Conservation (phyloP, 2,329 filamentous ascomycete genomes). For the Orbilia brochopaga region DNA sequence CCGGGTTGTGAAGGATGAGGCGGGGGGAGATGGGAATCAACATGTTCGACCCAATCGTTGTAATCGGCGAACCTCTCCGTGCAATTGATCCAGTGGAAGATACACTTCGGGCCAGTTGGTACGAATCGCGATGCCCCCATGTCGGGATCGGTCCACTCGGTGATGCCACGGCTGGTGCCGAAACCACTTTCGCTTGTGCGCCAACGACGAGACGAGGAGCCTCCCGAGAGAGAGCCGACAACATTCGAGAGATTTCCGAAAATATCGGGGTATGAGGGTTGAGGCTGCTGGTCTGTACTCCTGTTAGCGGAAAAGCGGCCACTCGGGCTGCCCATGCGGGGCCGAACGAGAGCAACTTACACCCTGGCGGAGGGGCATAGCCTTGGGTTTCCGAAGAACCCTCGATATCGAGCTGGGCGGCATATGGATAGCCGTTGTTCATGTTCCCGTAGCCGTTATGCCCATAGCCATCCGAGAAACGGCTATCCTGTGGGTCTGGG, state of each 20-base stretch:
- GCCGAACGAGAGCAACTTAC: constrained; percentile 6
- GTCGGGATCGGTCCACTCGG: constrained; percentile 17
- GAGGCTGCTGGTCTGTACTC: not conserved
- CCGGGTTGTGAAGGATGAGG: not conserved
- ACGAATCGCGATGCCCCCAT: not conserved
- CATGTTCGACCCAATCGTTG: constrained; percentile 25
- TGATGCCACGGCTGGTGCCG: constrained; percentile 6
- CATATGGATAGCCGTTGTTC: constrained; percentile 12
- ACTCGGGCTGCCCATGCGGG: too few species aligned
- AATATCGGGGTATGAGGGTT: too few species aligned
- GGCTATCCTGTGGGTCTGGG: constrained; percentile 10
- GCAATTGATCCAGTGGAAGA: constrained; percentile 35
- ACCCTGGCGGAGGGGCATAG: not conserved
- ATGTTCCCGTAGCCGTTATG: not conserved
- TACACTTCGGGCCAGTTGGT: constrained; percentile 23
- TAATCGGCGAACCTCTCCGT: not conserved
- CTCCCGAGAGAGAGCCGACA: not conserved
- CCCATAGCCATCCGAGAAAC: constrained; percentile 9
- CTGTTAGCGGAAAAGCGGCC: not conserved
- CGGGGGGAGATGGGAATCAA: constrained; percentile 16
- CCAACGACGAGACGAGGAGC: constrained; percentile 1
- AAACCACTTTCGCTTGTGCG: not conserved
- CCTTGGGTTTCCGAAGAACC: not conserved
- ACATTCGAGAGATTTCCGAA: too few species aligned
- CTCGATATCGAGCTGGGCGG: constrained; percentile 13